A percentile compares a stretch with the other conserved stretches of the same genome.
These are phyloP conservation scores for Pestalotiopsis sp. DNA, from an alignment of 2,329 filamentous ascomycete genomes.

Conservation along the genomic window DNA sequence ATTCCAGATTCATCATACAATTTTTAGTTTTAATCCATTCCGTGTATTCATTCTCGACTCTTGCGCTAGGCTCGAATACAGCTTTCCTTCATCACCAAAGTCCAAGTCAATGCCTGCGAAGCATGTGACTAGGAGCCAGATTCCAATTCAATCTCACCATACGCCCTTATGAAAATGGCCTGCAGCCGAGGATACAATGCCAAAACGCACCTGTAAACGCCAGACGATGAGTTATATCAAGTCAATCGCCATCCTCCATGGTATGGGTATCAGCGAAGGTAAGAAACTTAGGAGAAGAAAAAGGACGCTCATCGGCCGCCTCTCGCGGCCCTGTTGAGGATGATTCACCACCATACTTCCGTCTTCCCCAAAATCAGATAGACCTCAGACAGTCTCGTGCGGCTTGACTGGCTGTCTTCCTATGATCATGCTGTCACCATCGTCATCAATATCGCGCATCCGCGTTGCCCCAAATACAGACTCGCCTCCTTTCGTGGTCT, in stretches of 20 bases:
- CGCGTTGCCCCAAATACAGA: slow-evolving; percentile 17
- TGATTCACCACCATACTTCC: not conserved
- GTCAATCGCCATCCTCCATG: not conserved
- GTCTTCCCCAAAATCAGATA: not conserved
- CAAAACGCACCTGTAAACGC: not conserved
- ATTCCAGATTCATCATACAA: too few species aligned
- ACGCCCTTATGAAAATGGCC: not conserved
- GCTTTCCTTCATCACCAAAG: not conserved
- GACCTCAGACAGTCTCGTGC: slow-evolving; percentile 37
- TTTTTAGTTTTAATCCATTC: too few species aligned
- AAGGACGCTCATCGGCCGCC: not conserved
- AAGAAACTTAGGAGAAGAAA: not conserved
- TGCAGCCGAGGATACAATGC: not conserved
- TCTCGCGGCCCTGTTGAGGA: not conserved
- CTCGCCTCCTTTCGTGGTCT: slow-evolving; percentile 15
- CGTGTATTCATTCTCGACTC: too few species aligned
- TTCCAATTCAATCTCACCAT: not conserved
- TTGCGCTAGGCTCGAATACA: not conserved
- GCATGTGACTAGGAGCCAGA: not conserved
- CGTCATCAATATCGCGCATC: slow-evolving; percentile 25
- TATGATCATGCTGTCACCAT: slow-evolving; percentile 36
- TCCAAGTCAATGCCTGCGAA: not conserved
- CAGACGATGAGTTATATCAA: not conserved
- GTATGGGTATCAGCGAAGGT: slow-evolving; percentile 2
- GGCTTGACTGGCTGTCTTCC: slow-evolving; percentile 38